Percentiles rank a stretch among this genome's conserved stretches.
Evolutionary conservation across 441 rosid genomes (phyloP).

Genomic region (Jatropha podagrica): DNA sequence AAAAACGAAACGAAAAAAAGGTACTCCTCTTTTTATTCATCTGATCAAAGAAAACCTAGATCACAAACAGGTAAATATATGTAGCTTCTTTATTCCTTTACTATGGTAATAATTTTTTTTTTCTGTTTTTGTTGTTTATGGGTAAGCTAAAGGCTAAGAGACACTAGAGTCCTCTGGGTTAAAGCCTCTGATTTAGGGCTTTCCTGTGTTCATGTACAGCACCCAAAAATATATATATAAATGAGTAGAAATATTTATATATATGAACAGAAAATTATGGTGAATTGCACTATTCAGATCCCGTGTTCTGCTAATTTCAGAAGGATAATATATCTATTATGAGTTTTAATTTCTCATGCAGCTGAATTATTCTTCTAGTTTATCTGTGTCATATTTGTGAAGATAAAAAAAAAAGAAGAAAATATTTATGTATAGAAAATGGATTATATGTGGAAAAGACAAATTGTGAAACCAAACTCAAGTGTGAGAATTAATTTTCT

Average conservation of each 20-base stretch:
- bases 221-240: not conserved
- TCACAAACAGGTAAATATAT: slow-evolving; percentile 35
- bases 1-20: slow-evolving; percentile 27
- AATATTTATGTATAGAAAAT: not conserved
- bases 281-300: slow-evolving; percentile 42
- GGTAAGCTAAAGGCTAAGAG: slow-evolving; percentile 36
- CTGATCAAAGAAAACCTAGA: slow-evolving; percentile 45
- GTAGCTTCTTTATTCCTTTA: slow-evolving; percentile 22
- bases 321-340: slow-evolving; percentile 14
- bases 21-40: slow-evolving; percentile 39
- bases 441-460: slow-evolving; percentile 15
- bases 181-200: slow-evolving; percentile 46
- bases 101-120: slow-evolving; percentile 24
- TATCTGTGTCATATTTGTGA: not conserved
- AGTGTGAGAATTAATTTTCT: slow-evolving; percentile 9
- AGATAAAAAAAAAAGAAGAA: not conserved
- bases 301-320: slow-evolving; percentile 26
- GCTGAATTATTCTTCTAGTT: slow-evolving; percentile 13
- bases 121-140: slow-evolving; percentile 29
- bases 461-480: slow-evolving; percentile 18
- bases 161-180: slow-evolving; percentile 31
- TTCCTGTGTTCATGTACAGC: slow-evolving; percentile 26
- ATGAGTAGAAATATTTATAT: not conserved
- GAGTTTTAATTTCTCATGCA: slow-evolving; percentile 23
- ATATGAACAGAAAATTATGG: slow-evolving; percentile 5